These are phyloP conservation scores for Boletus patriciae DNA, from an alignment of 768 basidiomycete genomes.

Conservation along the genomic window DNA sequence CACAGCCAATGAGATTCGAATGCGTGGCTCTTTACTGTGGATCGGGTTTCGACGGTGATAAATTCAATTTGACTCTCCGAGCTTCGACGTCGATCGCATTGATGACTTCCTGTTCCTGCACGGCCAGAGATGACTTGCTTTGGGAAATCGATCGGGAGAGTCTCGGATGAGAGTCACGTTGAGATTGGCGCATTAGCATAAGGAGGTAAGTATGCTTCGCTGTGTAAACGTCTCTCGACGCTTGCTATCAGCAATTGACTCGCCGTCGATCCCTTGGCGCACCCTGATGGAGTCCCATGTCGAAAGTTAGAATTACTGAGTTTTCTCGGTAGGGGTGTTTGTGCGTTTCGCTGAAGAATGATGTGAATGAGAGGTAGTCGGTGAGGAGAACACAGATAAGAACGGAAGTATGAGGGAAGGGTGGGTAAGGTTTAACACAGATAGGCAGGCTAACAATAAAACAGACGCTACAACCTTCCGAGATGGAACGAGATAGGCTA, in stretches of 20 bases:
- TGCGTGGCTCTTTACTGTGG: conserved; percentile 17
- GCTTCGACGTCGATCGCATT: conserved; percentile 28
- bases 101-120: conserved; percentile 21
- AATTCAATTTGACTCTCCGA: conserved; percentile 7
- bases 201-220: conserved; percentile 1
- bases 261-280: conserved; percentile 16
- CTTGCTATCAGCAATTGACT: conserved; percentile 7
- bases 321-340: background rate
- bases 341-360: background rate
- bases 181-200: conserved; percentile 13
- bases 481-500: conserved; percentile 5
- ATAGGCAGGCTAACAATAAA: conserved; percentile 22
- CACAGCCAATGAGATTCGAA: conserved; percentile 25
- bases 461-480: conserved; percentile 11
- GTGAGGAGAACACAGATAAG: background rate
- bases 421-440: conserved; percentile 26
- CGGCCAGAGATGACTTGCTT: conserved; percentile 18
- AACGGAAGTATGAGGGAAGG: background rate
- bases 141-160: conserved; percentile 17
- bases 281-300: conserved; percentile 1
- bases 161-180: conserved; percentile 9
- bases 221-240: conserved; percentile 3
- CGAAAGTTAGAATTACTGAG: background rate
- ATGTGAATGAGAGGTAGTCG: background rate
- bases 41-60: conserved; percentile 19